These are phyloP conservation scores for Fomitopsis serialis DNA, from an alignment of 768 basidiomycete genomes.

Conservation along the genomic window DNA sequence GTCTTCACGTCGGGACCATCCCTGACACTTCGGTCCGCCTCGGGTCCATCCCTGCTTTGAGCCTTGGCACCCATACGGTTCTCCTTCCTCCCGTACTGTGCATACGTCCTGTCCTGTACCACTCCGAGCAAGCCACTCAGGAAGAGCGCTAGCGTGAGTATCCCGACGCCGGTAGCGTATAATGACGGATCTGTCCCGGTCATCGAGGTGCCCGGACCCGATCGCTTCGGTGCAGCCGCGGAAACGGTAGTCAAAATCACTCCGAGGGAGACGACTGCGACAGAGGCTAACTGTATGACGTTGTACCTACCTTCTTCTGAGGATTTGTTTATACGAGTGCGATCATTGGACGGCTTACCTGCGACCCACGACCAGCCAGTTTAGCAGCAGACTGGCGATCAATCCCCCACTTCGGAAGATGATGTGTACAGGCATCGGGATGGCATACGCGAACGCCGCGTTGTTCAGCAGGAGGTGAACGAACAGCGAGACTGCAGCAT, in stretches of 20 bases:
- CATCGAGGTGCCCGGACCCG: conserved; percentile 5
- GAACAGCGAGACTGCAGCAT: conserved; percentile 79
- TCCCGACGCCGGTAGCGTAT: conserved; percentile 67
- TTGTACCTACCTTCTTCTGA: conserved; percentile 45
- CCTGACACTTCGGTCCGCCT: background rate
- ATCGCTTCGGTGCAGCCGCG: conserved; percentile 37
- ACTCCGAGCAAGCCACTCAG: conserved; percentile 80
- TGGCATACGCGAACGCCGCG: conserved; percentile 78
- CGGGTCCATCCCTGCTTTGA: background rate
- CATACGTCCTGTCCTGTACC: conserved; percentile 77
- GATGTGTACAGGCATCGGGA: conserved; percentile 92
- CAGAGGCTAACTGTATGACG: conserved; percentile 59
- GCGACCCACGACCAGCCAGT: conserved; percentile 61
- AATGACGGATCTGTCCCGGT: conserved; percentile 21
- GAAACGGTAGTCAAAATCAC: conserved; percentile 81
- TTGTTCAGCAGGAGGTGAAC: conserved; percentile 86
- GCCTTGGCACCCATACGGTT: background rate
- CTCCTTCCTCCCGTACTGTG: conserved; percentile 30
- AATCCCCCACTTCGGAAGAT: conserved; percentile 89
- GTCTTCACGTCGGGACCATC: background rate
- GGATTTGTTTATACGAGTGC: background rate
- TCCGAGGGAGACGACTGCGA: conserved; percentile 75
- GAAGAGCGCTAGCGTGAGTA: conserved; percentile 73
- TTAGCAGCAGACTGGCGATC: conserved; percentile 77
- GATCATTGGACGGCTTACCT: conserved; percentile 35